These are phyloP conservation scores for Penicillium paradoxum DNA, from an alignment of 495 filamentous ascomycete genomes.

Conservation along the genomic window DNA sequence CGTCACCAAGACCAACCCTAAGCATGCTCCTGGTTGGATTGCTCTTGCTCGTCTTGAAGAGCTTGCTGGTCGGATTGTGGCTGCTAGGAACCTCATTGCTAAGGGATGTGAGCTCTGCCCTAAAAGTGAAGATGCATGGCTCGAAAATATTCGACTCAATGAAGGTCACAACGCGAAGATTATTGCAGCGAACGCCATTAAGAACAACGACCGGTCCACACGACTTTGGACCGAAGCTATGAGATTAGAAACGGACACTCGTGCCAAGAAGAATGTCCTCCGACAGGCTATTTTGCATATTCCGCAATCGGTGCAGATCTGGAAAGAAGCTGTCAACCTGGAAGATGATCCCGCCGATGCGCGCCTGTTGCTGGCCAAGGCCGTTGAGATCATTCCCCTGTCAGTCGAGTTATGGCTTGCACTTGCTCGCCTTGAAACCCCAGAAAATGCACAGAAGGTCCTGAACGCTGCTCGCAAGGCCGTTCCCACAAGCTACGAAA, in stretches of 20 bases:
- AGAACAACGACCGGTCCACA: constrained; percentile 83
- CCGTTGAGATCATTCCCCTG: constrained; percentile 86
- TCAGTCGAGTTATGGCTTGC: constrained; percentile 95
- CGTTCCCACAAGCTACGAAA: constrained; percentile 81
- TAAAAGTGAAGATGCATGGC: constrained; percentile 91
- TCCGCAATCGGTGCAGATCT: constrained; percentile 85
- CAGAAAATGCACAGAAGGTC: constrained; percentile 87
- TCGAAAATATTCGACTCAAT: constrained; percentile 89
- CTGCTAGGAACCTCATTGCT: constrained; percentile 77
- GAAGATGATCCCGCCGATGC: constrained; percentile 88
- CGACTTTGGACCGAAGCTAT: constrained; percentile 91
- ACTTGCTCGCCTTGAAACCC: constrained; percentile 79
- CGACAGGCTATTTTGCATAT: constrained; percentile 84
- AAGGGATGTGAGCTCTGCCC: constrained; percentile 86
- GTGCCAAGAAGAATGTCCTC: constrained; percentile 84
- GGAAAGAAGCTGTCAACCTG: constrained; percentile 96
- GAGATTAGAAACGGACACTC: constrained; percentile 75
- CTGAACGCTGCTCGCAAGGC: constrained; percentile 94
- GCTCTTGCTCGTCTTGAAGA: constrained; percentile 91
- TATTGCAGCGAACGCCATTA: constrained; percentile 91
- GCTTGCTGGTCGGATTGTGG: constrained; percentile 80
- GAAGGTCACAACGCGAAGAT: constrained; percentile 90
- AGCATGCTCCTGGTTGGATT: constrained; percentile 95
- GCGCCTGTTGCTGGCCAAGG: constrained; percentile 80
- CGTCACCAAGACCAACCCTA: constrained; percentile 91